Base-by-base conservation (phyloP, 1,284 basidiomycete genomes). In the Ustilago nuda region DNA sequence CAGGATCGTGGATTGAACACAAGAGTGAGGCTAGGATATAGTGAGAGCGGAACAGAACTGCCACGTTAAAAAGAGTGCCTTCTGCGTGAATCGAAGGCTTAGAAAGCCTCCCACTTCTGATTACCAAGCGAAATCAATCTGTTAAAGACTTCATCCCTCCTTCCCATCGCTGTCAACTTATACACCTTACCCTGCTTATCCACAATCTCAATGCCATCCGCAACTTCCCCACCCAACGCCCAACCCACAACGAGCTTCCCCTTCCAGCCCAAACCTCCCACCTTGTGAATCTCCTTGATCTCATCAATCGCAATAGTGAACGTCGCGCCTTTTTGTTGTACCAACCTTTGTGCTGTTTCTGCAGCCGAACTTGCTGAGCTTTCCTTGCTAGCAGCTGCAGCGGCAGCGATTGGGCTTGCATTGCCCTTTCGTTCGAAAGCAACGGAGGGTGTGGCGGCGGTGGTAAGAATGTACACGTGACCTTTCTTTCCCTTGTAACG, bases 121-220 rank as follows among this genome's bases (percentile, higher is more conserved):
- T 46, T 72, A 13, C 78, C 78, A 7, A 81, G 32, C 39, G 81
- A 62, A 32, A 84, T 62, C 27, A 86, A 66, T 6, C 85, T 62
- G 61, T 86, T 86, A 57, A 85, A 86, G 30, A 85, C 74, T 61
- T 86, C 85, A 63, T 86, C 85, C 30, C 85, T 67, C 46, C 85
- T 75, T 4, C 81, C 81, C 67, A 86, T 73, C 23, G 85, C 85
- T 7, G 85, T 86, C n/a, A 86, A 43, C 50, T 70, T 76, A 50
- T 70, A 68, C n/a, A 72, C 68, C 4, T 83, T 59, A 15, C 79
- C 83, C 15, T 72, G 59, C 56, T 61, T 74, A 27, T 81, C 82
- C n/a, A 67, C 56, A 8, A 82, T 73, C 52, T 82, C 79, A 13
- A 82, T 60, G 0, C 79, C 80, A 59, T 82, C 80, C 3, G 80